A percentile compares a stretch with the other conserved stretches of the same genome.
Conservation (phyloP, 2,329 filamentous ascomycete species). For the Aureobasidium sp. region DNA sequence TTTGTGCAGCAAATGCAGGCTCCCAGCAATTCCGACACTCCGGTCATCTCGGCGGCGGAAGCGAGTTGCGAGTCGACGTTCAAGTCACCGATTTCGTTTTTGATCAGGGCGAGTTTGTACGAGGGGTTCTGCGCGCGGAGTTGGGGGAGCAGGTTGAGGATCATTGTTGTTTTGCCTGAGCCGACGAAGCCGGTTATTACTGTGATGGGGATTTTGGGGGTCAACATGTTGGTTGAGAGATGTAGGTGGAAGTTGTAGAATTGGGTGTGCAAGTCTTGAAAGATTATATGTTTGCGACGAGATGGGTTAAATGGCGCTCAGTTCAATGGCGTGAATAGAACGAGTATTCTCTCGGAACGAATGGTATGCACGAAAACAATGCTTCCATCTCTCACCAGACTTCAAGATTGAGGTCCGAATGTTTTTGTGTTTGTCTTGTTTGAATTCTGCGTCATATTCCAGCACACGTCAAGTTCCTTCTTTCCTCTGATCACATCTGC, state of each 20-base stretch:
- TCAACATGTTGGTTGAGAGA: background rate
- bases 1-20: slow-evolving; percentile 99
- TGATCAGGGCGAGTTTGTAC: slow-evolving; percentile 88
- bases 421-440: slow-evolving; percentile 10
- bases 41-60: slow-evolving; percentile 69
- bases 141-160: slow-evolving; percentile 88
- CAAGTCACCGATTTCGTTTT: slow-evolving; percentile 96
- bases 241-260: background rate
- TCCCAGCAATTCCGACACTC: slow-evolving; percentile 86
- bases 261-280: background rate
- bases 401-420: background rate
- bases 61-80: slow-evolving; percentile 91
- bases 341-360: background rate
- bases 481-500: background rate
- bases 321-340: background rate
- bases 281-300: background rate
- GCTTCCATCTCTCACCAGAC: background rate
- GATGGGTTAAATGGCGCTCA: too few species aligned
- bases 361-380: background rate
- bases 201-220: slow-evolving; percentile 63
- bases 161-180: slow-evolving; percentile 90
- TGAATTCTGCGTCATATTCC: background rate
- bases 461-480: background rate
- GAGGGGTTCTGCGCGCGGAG: slow-evolving; percentile 74
- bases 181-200: slow-evolving; percentile 95